Evolutionary conservation across 805 yeast species (phyloP), one percentile per base, ranked within the genome.

Genomic region (Candida sanyiensis): DNA sequence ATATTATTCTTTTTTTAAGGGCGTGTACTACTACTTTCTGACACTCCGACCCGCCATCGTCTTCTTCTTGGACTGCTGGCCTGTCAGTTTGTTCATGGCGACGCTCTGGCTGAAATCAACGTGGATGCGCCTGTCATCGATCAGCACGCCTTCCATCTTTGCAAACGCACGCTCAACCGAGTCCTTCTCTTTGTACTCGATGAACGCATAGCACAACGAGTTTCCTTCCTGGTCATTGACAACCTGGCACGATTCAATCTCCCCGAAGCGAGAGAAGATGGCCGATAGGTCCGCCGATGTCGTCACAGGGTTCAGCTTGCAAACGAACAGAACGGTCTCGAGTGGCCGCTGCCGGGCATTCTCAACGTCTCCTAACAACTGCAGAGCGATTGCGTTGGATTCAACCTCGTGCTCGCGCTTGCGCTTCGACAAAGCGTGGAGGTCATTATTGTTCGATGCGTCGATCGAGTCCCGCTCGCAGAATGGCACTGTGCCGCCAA

Each of bases 51-150:
- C 26, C 26, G 9, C 9, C 11, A 12, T 12, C 26, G 26, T 23
- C 12, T 23, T 23, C 9, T 23, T 23, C 11, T 23, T 23, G 26
- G 11, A 23, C 11, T 12, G 9, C 12, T 23, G 12, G 11, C 15
- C 33, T 18, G 32, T 33, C 55, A 62, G 28, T 33, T 47, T 52
- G 10, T 59, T 43, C 9, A n/a, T n/a, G n/a, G n/a, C n/a, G n/a
- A 70, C 67, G 54, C 78, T 70, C 52, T 80, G 88, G 43, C 80
- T 71, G 62, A 80, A 80, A 54, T 80, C 87, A 30, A 80, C 83
- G 43, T 75, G 75, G 17, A 81, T 71, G 39, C 82, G 63, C 29
- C 72, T 54, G 40, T 80, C 87, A 52, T 80, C 88, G 27, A 80
- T 76, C 32, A 79, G 50, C 3, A 75, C 80, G 12, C 71, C 72